Evolutionary conservation across 371 early-diverging fungal species (phyloP), one percentile per base, ranked within the genome.

Genomic region (Coemansia linderi): DNA sequence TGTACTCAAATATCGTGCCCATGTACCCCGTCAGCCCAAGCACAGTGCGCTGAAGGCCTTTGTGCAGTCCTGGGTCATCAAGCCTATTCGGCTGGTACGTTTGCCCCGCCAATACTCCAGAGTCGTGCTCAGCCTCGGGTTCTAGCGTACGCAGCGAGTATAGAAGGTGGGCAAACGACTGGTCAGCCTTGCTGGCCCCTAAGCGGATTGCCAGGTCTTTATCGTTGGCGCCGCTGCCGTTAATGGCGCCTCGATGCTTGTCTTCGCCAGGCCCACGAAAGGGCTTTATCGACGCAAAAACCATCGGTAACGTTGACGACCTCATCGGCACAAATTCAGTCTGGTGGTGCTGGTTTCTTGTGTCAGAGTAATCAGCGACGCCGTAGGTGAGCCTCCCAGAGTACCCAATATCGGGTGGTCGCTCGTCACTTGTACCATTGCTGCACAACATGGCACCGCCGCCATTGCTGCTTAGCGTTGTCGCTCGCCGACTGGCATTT

Each of bases 61-160:
- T 83, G 44, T 82, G 84, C 41, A 89, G 77, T n/a, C 85, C 85
- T 8, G 90, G 88, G 56, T 90, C 88, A 71, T 90, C 91, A n/a
- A 90, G 73, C n/a, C 52, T 46, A 33, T 54, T 73, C n/a, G 78
- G 68, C 62, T 66, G 68, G 43, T 75, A 75, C 39, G 52, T 22
- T n/a, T 36, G 37, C 9, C 27, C 57, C 13, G 22, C 43, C 4
- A 63, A 22, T 5, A 12, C 65, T 2, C 19, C 57, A 3, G 64
- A 4, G 3, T 64, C 73, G 3, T 60, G 54, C 64, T 72, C 73
- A 10, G 59, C 43, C 37, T 59, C 68, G 0, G 65, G 44, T 22
- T 68, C 50, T 4, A 75, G 68, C 3, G 76, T 75, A 27, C 57
- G 72, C 24, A 72, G 48, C 15, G 72, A 72, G 54, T 72, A 58